Evolutionary conservation across 2,329 filamentous ascomycete species (phyloP), one percentile per base, ranked within the genome.

Genomic region (Pestalotiopsis fici): DNA sequence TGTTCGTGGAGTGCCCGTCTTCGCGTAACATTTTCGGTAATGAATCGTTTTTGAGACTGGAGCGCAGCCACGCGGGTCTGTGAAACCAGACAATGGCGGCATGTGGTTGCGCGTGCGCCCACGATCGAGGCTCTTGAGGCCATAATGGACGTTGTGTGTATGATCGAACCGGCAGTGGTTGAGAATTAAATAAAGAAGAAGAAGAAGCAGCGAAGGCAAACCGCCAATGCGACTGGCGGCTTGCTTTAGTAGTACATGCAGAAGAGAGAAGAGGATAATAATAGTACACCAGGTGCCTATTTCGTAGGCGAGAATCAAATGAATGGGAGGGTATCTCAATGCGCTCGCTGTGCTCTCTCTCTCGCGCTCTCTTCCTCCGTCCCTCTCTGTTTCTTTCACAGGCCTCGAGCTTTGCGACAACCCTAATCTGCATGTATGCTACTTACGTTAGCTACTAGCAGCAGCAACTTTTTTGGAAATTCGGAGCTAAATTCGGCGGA

Each of bases 1-100:
- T 77, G 69, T 12, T 83, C 75, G 7, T 83, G 85, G 1, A 75
- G 74, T 0, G 74, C 74, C 3, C 81, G 72, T 73, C 87, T 89
- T 5, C 73, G 74, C 27, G 86, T 67, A 35, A 81, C 83, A 39
- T 81, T 82, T 35, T 75, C 76, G 55, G 83, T 75, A 39, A 87
- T 72, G 55, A 74, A 75, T 70, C 85, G 79, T 18, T 70, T 67
- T 12, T 70, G 72, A n/a, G 64, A 69, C 11, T 67, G 66, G 21
- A 55, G 70, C 4, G 68, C 47, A 28, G 71, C 56, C n/a, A 70
- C 31, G 28, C 66, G 69, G 28, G 65, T 70, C 65, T 70, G 59
- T 12, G 25, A 35, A 4, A 21, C 28, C 7, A 74, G 68, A 67
- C 74, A 75, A 68, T 68, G 64, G 43, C 74, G 74, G 43, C 74